phyloP scores from a whole-genome alignment of 225 moss, liverwort and hornwort genomes.

The Pleurozium schreberi region DNA sequence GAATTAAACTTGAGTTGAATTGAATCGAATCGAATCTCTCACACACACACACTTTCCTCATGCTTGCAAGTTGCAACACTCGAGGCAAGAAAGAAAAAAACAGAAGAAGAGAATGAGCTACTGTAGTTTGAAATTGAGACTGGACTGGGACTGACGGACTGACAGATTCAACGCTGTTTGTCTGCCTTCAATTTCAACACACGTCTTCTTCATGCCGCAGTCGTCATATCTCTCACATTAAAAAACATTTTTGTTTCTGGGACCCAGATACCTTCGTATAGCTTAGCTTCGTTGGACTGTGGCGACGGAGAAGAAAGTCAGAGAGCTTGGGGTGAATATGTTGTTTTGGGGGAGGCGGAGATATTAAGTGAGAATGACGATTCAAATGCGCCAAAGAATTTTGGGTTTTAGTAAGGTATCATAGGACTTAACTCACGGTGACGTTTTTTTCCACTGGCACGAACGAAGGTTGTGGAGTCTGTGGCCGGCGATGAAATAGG shows the following conservation, averaged over 20 bases:
- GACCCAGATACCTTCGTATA: not conserved
- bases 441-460: not conserved
- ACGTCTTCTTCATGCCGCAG: not conserved
- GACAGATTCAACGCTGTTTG: not conserved
- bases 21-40: not conserved
- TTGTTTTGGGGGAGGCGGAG: not conserved
- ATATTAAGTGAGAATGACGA: not conserved
- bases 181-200: not conserved
- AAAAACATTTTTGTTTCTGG: not conserved
- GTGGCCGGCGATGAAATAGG: not conserved
- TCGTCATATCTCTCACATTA: not conserved
- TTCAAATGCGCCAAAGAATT: not conserved
- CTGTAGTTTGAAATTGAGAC: not conserved
- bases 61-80: not conserved
- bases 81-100: not conserved
- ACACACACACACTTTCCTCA: not conserved
- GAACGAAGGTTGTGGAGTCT: not conserved
- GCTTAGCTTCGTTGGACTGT: not conserved
- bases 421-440: not conserved
- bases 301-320: not conserved
- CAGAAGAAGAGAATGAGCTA: too few relatives aligned
- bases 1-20: not conserved
- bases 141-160: not conserved
- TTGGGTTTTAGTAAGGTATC: not conserved
- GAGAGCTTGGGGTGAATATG: not conserved